Percentiles rank a stretch among this genome's conserved stretches.
phyloP scores from a whole-genome alignment of 345 rosid species.

The Euphorbia tirucalli region DNA sequence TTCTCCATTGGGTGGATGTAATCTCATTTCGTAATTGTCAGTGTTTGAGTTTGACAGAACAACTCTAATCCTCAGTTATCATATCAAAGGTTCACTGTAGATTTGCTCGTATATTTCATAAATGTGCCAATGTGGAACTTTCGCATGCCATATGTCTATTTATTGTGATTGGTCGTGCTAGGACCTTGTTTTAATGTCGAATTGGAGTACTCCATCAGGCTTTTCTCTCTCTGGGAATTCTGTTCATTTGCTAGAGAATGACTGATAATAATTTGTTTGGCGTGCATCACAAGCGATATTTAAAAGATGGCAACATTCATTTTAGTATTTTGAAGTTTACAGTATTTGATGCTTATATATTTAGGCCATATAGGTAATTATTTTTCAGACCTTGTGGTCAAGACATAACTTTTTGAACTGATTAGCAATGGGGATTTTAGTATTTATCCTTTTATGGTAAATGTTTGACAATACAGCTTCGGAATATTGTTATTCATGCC shows the following conservation, averaged over 20 bases:
- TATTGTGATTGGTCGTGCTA: neutral
- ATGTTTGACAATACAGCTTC: constrained; percentile 6
- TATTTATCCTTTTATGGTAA: neutral
- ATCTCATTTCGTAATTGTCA: no score
- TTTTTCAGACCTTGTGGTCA: neutral
- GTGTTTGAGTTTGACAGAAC: neutral
- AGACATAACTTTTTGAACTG: neutral
- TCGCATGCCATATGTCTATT: neutral
- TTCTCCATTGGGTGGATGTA: neutral
- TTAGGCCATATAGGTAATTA: neutral
- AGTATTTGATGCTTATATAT: neutral
- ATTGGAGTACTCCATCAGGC: neutral
- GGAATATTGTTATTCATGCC: constrained; percentile 19
- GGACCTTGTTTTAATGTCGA: neutral
- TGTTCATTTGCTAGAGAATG: neutral
- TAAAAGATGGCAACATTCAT: neutral
- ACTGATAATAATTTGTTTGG: neutral
- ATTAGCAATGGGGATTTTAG: neutral
- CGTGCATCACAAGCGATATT: neutral
- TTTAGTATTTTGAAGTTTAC: neutral
- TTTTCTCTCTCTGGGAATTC: neutral
- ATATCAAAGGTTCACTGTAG: neutral
- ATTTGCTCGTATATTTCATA: neutral
- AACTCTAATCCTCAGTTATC: neutral
- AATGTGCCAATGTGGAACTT: neutral